A percentile compares a stretch with the other conserved stretches of the same genome.
Evolutionary conservation across 768 basidiomycete species (phyloP).

Genomic region (Mycena olivaceomarginata): DNA sequence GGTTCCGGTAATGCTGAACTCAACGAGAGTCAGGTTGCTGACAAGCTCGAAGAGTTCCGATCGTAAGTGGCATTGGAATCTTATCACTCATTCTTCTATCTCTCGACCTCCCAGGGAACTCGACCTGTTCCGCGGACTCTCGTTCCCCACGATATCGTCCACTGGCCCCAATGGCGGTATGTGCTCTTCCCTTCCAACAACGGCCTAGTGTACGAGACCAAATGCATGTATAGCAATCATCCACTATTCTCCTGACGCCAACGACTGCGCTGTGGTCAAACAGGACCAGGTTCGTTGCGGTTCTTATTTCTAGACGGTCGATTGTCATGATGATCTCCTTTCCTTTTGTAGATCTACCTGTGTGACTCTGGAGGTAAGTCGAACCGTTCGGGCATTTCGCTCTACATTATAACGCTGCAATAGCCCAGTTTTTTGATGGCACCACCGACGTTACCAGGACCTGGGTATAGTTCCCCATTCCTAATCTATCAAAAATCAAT

Average conservation of each 20-base stretch:
- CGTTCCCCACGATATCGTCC: conserved; percentile 95
- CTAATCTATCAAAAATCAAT: not conserved
- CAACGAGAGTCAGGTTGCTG: conserved; percentile 89
- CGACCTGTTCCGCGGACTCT: conserved; percentile 88
- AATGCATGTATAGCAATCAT: conserved; percentile 82
- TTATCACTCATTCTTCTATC: conserved; percentile 3
- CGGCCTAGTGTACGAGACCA: not conserved
- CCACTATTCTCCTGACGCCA: conserved; percentile 90
- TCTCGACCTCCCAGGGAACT: conserved; percentile 73
- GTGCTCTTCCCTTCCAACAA: conserved; percentile 42
- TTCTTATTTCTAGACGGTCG: not conserved
- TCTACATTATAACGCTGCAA: conserved; percentile 15
- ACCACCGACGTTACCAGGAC: conserved; percentile 97
- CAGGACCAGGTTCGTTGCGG: conserved; percentile 76
- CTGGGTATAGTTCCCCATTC: conserved; percentile 69
- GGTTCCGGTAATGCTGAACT: conserved; percentile 70
- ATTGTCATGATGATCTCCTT: not conserved
- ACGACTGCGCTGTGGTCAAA: conserved; percentile 83
- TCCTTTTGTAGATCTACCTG: conserved; percentile 60
- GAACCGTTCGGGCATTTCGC: not conserved
- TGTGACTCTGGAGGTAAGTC: conserved; percentile 89
- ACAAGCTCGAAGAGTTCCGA: conserved; percentile 86
- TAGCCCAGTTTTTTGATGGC: conserved; percentile 92
- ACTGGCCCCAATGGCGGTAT: conserved; percentile 94
- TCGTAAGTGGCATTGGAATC: conserved; percentile 64